Evolutionary conservation across 1,284 basidiomycete species (phyloP), one percentile per base, ranked within the genome.

Genomic region (Pseudozyma sp.): DNA sequence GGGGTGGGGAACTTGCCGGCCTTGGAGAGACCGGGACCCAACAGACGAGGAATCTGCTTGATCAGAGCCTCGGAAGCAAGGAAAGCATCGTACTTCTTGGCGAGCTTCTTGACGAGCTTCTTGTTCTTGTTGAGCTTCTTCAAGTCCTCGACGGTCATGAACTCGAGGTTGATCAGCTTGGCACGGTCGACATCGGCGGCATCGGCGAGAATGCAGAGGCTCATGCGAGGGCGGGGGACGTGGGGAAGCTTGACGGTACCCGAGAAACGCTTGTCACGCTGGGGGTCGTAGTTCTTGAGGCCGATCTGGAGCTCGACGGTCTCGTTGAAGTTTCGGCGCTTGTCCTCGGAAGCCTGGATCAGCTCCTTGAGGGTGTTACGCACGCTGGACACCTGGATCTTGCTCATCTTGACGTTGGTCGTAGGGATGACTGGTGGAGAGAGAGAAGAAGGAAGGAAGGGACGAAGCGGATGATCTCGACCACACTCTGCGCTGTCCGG

Each of bases 71-170:
- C 97, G 75, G 97, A 99, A 52, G 97, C 91, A 77, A 99, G 88
- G 91, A 99, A 99, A 77, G 96, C 94, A 84, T 99, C 96, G 88
- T 98, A 96, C 87, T 98, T 98, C 89, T 98, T 97, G 78, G 96
- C 96, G 81, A 99, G 93, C 89, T 86, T 99, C 90, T 99, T 99
- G 85, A 99, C 96, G 77, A 99, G 93, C 89, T 99, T 99, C 90
- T 99, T 99, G 91, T 99, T 99, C 89, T 97, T 97, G 92, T 97
- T 97, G 81, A 97, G 90, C 88, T 99, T 99, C 88, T 99, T 99
- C 88, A 99, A 89, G 87, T 99, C 96, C 84, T 99, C 96, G 82
- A 98, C 97, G 79, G 94, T 96, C 95, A 97, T 98, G 81, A 81
- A 96, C 86, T 97, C 94, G 78, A 97, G 90, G 81, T 94, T 92